phyloP scores from a whole-genome alignment of 352 stramenopile genomes.

The Phytophthora pseudosyringae region DNA sequence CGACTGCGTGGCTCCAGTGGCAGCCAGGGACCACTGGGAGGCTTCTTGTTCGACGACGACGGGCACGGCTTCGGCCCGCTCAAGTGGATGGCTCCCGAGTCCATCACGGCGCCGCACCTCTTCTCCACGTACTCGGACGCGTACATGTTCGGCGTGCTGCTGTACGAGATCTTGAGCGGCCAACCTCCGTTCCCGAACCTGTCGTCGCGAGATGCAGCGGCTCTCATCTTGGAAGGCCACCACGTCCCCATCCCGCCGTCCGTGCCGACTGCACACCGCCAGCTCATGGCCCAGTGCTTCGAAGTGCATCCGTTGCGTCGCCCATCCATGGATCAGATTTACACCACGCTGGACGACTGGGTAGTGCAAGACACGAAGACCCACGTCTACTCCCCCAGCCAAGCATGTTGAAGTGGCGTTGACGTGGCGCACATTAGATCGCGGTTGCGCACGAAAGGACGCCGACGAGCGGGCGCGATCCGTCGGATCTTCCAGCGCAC shows the following conservation, averaged over 20 bases:
- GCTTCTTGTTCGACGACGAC: conserved; percentile 62
- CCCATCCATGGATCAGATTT: conserved; percentile 77
- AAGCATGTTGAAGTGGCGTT: not conserved
- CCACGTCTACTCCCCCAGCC: conserved; percentile 8
- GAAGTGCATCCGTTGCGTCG: conserved; percentile 56
- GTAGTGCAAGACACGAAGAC: conserved; percentile 56
- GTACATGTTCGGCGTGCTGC: conserved; percentile 79
- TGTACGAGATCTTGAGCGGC: conserved; percentile 82
- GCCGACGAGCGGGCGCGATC: conserved; percentile 19
- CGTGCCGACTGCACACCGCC: conserved; percentile 46
- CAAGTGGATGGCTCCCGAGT: conserved; percentile 83
- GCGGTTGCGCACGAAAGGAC: conserved; percentile 8
- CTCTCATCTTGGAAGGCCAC: conserved; percentile 67
- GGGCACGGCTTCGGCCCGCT: conserved; percentile 67
- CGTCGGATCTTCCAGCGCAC: conserved; percentile 2
- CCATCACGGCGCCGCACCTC: conserved; percentile 63
- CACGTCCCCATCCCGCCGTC: conserved; percentile 60
- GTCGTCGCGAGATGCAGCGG: conserved; percentile 59
- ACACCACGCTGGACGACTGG: conserved; percentile 64
- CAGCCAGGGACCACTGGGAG: not conserved
- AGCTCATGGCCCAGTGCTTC: conserved; percentile 73
- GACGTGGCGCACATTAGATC: conserved; percentile 38
- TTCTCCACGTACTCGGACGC: conserved; percentile 77
- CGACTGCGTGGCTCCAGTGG: conserved; percentile 28
- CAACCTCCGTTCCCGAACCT: conserved; percentile 59